phyloP scores from a whole-genome alignment of 1,284 basidiomycete genomes.

The Ustilago hordei region DNA sequence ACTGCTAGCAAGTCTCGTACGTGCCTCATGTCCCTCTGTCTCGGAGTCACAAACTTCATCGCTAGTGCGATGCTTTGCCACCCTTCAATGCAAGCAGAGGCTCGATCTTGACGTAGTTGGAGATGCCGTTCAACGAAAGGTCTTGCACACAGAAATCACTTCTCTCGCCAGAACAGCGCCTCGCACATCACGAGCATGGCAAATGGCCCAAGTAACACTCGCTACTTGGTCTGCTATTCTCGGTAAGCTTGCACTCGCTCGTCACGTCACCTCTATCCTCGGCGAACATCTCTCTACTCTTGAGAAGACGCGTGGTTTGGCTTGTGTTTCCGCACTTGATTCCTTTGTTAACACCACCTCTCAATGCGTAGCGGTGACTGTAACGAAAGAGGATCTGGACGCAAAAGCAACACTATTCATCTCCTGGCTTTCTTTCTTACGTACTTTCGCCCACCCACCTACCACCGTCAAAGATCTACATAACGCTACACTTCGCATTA shows the following conservation, averaged over 20 bases:
- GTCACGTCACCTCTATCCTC: constrained; percentile 34
- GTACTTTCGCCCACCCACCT: constrained; percentile 28
- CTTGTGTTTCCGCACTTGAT: constrained; percentile 24
- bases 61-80: constrained; percentile 24
- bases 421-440: constrained; percentile 57
- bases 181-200: constrained; percentile 32
- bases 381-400: constrained; percentile 41
- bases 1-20: constrained; percentile 52
- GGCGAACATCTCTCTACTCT: constrained; percentile 19
- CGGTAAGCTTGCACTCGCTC: constrained; percentile 49
- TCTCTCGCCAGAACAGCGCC: constrained; percentile 49
- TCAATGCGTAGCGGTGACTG: neutral
- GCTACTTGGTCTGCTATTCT: constrained; percentile 57
- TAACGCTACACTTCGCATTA: constrained; percentile 20
- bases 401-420: constrained; percentile 50
- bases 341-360: constrained; percentile 16
- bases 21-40: constrained; percentile 43
- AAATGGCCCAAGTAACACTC: constrained; percentile 53
- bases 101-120: constrained; percentile 47
- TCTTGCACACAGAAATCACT: constrained; percentile 46
- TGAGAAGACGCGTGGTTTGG: constrained; percentile 4
- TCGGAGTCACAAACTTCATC: constrained; percentile 9
- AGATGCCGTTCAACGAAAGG: constrained; percentile 32
- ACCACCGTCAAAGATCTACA: constrained; percentile 15
- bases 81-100: constrained; percentile 33